Evolutionary conservation across 2,329 filamentous ascomycete species (phyloP).

Genomic region (Talaromyces marneffei): DNA sequence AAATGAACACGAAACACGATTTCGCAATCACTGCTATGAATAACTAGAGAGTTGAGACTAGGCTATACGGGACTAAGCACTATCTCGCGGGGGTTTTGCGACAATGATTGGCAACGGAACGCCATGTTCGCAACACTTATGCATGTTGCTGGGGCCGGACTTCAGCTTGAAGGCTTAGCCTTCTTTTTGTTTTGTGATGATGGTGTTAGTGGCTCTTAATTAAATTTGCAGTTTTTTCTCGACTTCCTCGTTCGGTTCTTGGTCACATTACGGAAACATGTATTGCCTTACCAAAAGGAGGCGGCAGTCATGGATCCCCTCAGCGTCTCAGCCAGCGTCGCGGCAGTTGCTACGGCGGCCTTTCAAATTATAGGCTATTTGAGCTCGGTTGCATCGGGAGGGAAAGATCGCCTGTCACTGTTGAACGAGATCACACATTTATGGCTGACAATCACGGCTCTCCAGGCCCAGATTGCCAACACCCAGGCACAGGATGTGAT

Average conservation of each 20-base stretch:
- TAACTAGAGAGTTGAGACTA: not conserved
- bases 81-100: not conserved
- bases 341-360: not conserved
- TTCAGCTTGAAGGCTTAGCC: not conserved
- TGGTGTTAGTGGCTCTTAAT: not conserved
- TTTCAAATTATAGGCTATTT: not conserved
- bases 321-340: not conserved
- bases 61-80: not conserved
- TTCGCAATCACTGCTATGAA: no score
- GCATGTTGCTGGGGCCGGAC: not conserved
- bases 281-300: not conserved
- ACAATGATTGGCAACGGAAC: constrained; percentile 1
- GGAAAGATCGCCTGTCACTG: not conserved
- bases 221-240: not conserved
- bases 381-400: not conserved
- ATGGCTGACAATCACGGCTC: not conserved
- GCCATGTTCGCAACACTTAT: not conserved
- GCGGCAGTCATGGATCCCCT: constrained; percentile 1
- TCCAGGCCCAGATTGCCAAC: not conserved
- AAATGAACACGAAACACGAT: not conserved
- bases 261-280: not conserved
- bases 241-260: not conserved
- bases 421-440: not conserved
- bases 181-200: not conserved
- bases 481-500: not conserved